These are phyloP conservation scores for Ceratobasidium sp. DNA, from an alignment of 1,284 basidiomycete species.

Conservation along the genomic window DNA sequence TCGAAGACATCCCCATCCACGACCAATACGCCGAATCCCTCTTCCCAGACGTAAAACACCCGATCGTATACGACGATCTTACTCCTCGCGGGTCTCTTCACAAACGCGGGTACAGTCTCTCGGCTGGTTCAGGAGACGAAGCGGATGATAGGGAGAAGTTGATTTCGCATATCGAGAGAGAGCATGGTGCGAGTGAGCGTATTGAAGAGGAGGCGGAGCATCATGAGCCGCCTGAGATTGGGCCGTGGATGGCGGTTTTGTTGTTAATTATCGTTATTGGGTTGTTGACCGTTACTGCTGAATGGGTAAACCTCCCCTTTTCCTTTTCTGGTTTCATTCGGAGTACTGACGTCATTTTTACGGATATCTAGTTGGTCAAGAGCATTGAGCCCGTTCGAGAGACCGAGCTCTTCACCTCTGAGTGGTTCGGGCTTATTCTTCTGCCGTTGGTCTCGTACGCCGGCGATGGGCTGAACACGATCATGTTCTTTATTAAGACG, in stretches of 20 bases:
- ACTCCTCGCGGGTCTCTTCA: constrained; percentile 59
- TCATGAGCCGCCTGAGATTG: constrained; percentile 64
- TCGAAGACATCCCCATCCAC: constrained; percentile 21
- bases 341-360: neutral
- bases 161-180: constrained; percentile 21
- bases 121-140: too few species aligned
- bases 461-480: constrained; percentile 71
- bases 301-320: constrained; percentile 59
- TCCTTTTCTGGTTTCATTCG: too few species aligned
- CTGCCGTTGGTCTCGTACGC: constrained; percentile 78
- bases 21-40: too few species aligned
- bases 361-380: constrained; percentile 63
- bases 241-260: constrained; percentile 69
- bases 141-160: constrained; percentile 52
- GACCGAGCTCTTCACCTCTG: constrained; percentile 52
- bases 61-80: constrained; percentile 13
- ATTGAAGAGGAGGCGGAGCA: constrained; percentile 25
- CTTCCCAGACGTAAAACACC: neutral
- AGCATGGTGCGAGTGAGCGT: constrained; percentile 23
- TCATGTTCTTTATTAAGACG: constrained; percentile 66
- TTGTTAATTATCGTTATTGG: constrained; percentile 68
- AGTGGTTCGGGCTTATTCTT: constrained; percentile 77
- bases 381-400: constrained; percentile 70
- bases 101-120: constrained; percentile 58
- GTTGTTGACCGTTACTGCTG: constrained; percentile 74